Evolutionary conservation across 2,329 filamentous ascomycete species (phyloP).

Genomic region (Ambrosiella xylebori): DNA sequence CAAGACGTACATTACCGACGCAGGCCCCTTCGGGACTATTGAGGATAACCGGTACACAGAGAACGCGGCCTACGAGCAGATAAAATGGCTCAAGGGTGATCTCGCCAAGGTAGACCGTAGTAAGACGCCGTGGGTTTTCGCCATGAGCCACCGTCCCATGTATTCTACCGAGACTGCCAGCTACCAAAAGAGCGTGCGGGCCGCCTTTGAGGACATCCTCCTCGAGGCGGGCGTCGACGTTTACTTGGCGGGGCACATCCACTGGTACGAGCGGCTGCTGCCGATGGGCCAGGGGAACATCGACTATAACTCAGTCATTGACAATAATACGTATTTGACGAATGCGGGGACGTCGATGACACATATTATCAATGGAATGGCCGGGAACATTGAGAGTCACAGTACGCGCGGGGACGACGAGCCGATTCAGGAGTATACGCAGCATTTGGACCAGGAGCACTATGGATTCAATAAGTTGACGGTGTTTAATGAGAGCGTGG

Average conservation of each 20-base stretch:
- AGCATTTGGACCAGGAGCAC: slow-evolving; percentile 26
- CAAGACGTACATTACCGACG: slow-evolving; percentile 30
- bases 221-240: slow-evolving; percentile 29
- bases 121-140: slow-evolving; percentile 33
- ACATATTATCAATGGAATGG: slow-evolving; percentile 35
- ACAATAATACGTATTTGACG: slow-evolving; percentile 31
- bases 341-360: slow-evolving; percentile 31
- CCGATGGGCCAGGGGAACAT: slow-evolving; percentile 20
- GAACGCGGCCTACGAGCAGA: slow-evolving; percentile 26
- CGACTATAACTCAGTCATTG: slow-evolving; percentile 23
- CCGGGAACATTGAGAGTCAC: slow-evolving; percentile 35
- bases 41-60: slow-evolving; percentile 24
- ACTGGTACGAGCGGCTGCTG: slow-evolving; percentile 17
- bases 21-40: slow-evolving; percentile 30
- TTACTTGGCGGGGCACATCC: slow-evolving; percentile 23
- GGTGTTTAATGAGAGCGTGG: slow-evolving; percentile 21
- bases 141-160: slow-evolving; percentile 32
- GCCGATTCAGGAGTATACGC: slow-evolving; percentile 24
- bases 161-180: slow-evolving; percentile 27
- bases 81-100: slow-evolving; percentile 29
- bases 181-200: slow-evolving; percentile 27
- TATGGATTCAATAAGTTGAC: slow-evolving; percentile 29
- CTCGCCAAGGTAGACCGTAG: slow-evolving; percentile 26
- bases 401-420: slow-evolving; percentile 22
- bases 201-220: slow-evolving; percentile 28